Evolutionary conservation across 148 eudicot genomes (phyloP).

Genomic region (Silene uniflora): DNA sequence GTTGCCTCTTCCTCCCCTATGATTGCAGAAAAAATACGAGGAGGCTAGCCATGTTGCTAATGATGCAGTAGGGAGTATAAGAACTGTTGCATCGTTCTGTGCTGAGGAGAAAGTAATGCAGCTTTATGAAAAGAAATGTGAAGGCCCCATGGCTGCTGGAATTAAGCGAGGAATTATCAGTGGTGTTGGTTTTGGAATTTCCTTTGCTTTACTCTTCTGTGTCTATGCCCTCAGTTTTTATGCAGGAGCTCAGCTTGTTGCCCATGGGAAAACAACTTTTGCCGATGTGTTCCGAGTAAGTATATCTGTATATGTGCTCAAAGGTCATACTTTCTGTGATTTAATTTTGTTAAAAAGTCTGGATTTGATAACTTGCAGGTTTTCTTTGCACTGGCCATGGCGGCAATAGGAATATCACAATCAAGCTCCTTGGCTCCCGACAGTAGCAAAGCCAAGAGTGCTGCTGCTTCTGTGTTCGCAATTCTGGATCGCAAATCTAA

Average conservation of each 20-base stretch:
- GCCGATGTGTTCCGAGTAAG: constrained; percentile 11
- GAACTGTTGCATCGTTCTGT: constrained; percentile 16
- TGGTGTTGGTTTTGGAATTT: constrained; percentile 5
- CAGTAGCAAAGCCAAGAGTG: constrained; percentile 15
- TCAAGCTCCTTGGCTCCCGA: constrained; percentile 15
- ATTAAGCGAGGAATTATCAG: constrained; percentile 15
- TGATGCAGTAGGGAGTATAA: constrained; percentile 18
- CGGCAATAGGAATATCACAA: constrained; percentile 17
- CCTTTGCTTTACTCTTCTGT: background rate
- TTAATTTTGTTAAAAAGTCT: background rate
- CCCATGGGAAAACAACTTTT: constrained; percentile 15
- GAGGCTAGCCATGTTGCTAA: constrained; percentile 17
- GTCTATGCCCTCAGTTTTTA: constrained; percentile 21
- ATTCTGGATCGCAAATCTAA: constrained; percentile 16
- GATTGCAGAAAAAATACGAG: constrained; percentile 11
- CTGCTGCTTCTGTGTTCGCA: constrained; percentile 11
- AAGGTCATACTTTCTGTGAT: background rate
- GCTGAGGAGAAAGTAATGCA: constrained; percentile 20
- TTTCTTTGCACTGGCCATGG: constrained; percentile 16
- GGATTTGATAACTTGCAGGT: constrained; percentile 1
- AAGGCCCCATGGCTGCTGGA: constrained; percentile 13
- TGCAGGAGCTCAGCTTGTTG: constrained; percentile 20
- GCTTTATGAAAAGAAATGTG: constrained; percentile 18
- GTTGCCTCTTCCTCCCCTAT: background rate
- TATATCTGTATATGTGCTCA: background rate